A percentile compares a stretch with the other conserved stretches of the same genome.
These are phyloP conservation scores for Blastobotrys illinoisensis DNA, from an alignment of 1,139 yeast genomes.

Conservation along the genomic window DNA sequence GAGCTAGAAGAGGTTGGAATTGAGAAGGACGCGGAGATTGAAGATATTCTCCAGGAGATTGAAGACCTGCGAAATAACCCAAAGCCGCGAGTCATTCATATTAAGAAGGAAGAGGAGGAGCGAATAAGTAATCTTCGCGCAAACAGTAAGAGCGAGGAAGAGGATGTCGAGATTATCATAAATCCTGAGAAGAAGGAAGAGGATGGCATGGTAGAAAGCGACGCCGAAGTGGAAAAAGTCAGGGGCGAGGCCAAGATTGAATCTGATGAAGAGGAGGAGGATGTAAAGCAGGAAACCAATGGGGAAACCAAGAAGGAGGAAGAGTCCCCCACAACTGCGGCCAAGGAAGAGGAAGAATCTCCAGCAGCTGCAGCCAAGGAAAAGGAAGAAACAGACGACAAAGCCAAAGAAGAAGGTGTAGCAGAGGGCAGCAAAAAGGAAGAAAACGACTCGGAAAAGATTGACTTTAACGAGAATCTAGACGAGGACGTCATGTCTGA, in stretches of 20 bases:
- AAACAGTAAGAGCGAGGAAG: background rate
- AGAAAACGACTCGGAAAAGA: background rate
- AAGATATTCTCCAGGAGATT: constrained; percentile 6
- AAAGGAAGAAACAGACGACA: constrained; percentile 3
- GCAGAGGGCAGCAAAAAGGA: background rate
- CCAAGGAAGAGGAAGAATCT: constrained; percentile 1
- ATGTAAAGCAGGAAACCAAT: too few species aligned
- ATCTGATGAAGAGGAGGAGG: background rate
- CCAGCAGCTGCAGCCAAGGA: constrained; percentile 7
- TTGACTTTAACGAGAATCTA: background rate
- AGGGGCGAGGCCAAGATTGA: constrained; percentile 8
- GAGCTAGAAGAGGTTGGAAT: background rate
- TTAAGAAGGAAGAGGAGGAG: constrained; percentile 1
- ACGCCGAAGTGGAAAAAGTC: constrained; percentile 11
- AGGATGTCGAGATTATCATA: constrained; percentile 3
- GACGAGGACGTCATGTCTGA: constrained; percentile 11
- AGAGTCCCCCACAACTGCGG: constrained; percentile 5
- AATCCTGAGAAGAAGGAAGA: constrained; percentile 2
- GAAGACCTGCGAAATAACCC: constrained; percentile 7
- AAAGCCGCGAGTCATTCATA: background rate
- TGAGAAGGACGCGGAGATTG: constrained; percentile 6
- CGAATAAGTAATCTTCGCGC: constrained; percentile 1
- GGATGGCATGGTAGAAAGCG: constrained; percentile 12
- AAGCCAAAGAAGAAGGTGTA: constrained; percentile 1
- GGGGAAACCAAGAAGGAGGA: too few species aligned